Percentiles rank a stretch among this genome's conserved stretches.
Conservation (phyloP, 2,329 filamentous ascomycete species). For the Colletotrichum magnum region DNA sequence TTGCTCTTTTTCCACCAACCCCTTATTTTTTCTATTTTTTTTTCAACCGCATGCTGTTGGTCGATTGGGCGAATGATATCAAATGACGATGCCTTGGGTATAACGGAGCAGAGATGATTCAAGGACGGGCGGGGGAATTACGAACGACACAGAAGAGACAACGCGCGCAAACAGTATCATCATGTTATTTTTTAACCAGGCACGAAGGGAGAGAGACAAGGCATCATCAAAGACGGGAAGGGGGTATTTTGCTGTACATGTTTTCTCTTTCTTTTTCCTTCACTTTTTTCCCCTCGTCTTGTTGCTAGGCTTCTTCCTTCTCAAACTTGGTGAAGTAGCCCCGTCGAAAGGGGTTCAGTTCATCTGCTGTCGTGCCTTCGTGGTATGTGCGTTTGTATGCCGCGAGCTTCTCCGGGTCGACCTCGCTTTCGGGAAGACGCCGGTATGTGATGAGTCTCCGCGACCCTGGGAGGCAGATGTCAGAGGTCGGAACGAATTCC, state of each 20-base stretch:
- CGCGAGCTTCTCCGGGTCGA: constrained; percentile 61
- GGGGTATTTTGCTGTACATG: constrained; percentile 32
- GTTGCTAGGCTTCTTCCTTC: constrained; percentile 44
- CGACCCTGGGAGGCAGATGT: constrained; percentile 73
- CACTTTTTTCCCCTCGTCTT: constrained; percentile 13
- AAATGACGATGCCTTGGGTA: constrained; percentile 36
- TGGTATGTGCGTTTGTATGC: constrained; percentile 47
- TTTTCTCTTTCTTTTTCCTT: constrained; percentile 5
- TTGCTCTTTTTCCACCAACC: constrained; percentile 1
- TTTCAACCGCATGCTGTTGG: constrained; percentile 13
- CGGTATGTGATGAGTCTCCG: constrained; percentile 89
- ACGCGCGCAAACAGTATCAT: constrained; percentile 9
- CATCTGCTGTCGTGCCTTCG: constrained; percentile 67
- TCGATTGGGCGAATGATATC: constrained; percentile 36
- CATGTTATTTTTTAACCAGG: constrained; percentile 20
- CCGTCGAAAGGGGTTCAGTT: constrained; percentile 72
- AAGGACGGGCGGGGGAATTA: constrained; percentile 10
- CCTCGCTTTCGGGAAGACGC: constrained; percentile 72
- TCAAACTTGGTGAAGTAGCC: constrained; percentile 72
- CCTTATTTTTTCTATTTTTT: not conserved
- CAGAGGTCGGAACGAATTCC: constrained; percentile 39
- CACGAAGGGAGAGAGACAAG: constrained; percentile 21
- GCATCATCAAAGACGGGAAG: constrained; percentile 34
- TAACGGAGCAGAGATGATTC: constrained; percentile 12
- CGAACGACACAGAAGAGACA: constrained; percentile 5